These are phyloP conservation scores for Ettlia oleoabundans DNA, from an alignment of 139 green algal species.

Conservation along the genomic window DNA sequence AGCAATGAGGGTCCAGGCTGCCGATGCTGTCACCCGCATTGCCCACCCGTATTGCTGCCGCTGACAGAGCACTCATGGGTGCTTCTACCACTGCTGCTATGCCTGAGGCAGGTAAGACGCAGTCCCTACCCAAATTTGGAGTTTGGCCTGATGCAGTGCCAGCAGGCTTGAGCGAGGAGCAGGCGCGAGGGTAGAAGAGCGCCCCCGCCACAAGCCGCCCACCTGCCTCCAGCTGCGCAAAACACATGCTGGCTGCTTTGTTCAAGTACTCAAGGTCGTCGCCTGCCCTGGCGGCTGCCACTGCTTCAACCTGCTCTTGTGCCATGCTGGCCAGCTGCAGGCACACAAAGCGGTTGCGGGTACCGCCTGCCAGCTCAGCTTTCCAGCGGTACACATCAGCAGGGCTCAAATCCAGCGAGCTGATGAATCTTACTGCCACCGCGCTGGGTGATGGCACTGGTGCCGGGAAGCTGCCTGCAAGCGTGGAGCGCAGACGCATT, in stretches of 20 bases:
- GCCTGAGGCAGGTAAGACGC: too few species aligned
- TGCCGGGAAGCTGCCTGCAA: background rate
- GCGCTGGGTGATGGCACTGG: background rate
- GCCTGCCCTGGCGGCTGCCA: slow-evolving; percentile 5
- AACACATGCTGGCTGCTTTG: background rate
- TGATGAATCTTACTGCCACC: background rate
- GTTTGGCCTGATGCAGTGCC: too few species aligned
- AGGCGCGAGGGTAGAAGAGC: slow-evolving; percentile 31
- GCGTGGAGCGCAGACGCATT: background rate
- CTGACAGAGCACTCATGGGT: background rate
- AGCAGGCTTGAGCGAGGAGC: background rate
- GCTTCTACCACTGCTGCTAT: too few species aligned
- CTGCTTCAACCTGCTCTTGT: slow-evolving; percentile 29
- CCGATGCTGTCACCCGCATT: background rate
- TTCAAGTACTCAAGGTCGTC: background rate
- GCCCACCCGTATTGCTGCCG: background rate
- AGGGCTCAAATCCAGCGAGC: background rate
- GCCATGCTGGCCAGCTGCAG: slow-evolving; percentile 48
- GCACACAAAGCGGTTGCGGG: slow-evolving; percentile 43
- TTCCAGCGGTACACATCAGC: background rate
- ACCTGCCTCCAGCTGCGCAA: background rate
- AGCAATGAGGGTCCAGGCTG: slow-evolving; percentile 22
- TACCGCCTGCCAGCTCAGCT: background rate
- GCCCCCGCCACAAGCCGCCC: slow-evolving; percentile 23
- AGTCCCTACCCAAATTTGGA: too few species aligned